These are phyloP conservation scores for Coemansia sp. DNA, from an alignment of 192 early-diverging fungal genomes.

Conservation along the genomic window DNA sequence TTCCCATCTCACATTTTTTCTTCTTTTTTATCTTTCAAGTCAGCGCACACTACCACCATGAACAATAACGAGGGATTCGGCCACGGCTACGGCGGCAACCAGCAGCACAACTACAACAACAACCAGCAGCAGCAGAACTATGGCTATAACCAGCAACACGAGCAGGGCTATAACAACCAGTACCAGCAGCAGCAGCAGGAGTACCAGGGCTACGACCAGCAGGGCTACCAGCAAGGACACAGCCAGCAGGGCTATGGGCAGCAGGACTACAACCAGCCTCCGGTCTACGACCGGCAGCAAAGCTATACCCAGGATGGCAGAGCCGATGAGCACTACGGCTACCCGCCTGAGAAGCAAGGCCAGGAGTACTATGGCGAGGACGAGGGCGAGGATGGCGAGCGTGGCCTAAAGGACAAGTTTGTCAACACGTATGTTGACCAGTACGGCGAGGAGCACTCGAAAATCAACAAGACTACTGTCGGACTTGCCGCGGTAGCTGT, in stretches of 20 bases:
- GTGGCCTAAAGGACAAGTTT: conserved; percentile 39
- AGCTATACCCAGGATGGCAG: conserved; percentile 1
- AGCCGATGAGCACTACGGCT: conserved; percentile 3
- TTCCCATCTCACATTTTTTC: background rate
- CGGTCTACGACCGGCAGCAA: conserved; percentile 7
- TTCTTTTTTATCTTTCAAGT: background rate
- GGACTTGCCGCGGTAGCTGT: conserved; percentile 21
- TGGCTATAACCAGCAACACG: conserved; percentile 13
- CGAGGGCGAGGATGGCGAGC: conserved; percentile 30
- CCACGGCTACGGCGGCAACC: conserved; percentile 23
- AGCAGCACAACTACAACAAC: background rate
- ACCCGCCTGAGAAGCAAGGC: background rate
- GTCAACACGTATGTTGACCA: conserved; percentile 25
- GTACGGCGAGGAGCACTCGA: conserved; percentile 18
- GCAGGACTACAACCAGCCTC: conserved; percentile 11
- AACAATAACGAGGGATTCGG: conserved; percentile 14
- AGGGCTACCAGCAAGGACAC: conserved; percentile 7
- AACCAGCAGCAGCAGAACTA: conserved; percentile 18
- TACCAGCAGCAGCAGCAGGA: conserved; percentile 7
- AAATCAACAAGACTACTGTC: conserved; percentile 17
- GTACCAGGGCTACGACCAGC: conserved; percentile 6
- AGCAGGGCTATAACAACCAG: conserved; percentile 11
- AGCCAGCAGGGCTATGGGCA: conserved; percentile 8
- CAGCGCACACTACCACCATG: background rate
- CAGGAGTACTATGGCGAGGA: conserved; percentile 6